A percentile compares a stretch with the other conserved stretches of the same genome.
phyloP scores from a whole-genome alignment of 345 rosid species.

The Bruguiera gymnorhiza region DNA sequence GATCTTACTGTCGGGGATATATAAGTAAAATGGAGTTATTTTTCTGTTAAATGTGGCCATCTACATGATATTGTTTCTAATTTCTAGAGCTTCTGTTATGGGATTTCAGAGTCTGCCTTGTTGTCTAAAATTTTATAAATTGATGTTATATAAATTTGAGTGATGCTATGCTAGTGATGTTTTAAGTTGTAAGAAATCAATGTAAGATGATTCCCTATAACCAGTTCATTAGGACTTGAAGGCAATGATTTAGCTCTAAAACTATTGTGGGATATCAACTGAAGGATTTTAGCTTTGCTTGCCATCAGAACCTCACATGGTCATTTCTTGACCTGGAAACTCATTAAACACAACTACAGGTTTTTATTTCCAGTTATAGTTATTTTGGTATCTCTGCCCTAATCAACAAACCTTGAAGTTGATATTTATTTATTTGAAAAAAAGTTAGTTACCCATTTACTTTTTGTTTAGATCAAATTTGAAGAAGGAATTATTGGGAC shows the following conservation, averaged over 20 bases:
- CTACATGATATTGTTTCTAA: background rate
- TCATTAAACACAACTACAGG: background rate
- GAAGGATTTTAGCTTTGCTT: too few species aligned
- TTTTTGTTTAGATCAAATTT: slow-evolving; percentile 60
- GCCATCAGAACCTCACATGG: too few species aligned
- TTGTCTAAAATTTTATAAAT: background rate
- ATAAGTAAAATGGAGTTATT: background rate
- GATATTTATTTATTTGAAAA: too few species aligned
- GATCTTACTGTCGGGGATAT: background rate
- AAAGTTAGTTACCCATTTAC: background rate
- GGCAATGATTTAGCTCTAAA: too few species aligned
- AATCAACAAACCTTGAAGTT: too few species aligned
- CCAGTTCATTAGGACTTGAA: too few species aligned
- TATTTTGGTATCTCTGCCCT: background rate
- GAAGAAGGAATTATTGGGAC: slow-evolving; percentile 54
- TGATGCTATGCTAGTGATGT: background rate
- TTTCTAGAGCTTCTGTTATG: background rate
- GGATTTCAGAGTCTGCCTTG: background rate
- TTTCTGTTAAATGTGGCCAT: background rate
- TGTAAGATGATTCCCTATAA: too few species aligned
- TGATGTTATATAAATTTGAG: background rate
- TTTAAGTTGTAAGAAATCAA: too few species aligned
- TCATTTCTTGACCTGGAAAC: background rate
- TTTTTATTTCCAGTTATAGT: background rate
- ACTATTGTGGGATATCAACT: too few species aligned